Evolutionary conservation across 495 filamentous ascomycete species (phyloP).

Genomic region (Lasiosphaeria hispida): DNA sequence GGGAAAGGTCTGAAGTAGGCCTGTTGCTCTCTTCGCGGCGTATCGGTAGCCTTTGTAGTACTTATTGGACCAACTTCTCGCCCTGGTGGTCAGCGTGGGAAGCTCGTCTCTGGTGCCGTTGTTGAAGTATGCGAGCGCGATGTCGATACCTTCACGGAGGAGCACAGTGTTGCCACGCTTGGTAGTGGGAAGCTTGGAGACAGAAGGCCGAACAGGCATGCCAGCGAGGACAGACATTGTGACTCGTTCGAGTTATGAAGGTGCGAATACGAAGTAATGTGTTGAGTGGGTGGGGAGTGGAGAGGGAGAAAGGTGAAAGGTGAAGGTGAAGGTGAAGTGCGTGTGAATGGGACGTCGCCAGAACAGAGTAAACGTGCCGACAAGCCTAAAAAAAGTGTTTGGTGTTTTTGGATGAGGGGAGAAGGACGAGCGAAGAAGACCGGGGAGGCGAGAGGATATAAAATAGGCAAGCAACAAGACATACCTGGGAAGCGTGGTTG

Average conservation of each 20-base stretch:
- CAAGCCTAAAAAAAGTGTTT: not conserved
- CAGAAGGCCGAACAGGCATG: not conserved
- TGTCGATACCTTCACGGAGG: constrained; percentile 23
- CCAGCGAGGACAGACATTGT: too few species aligned
- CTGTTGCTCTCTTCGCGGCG: constrained; percentile 17
- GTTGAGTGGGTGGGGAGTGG: not conserved
- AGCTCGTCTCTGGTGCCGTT: constrained; percentile 9
- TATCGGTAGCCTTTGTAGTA: constrained; percentile 24
- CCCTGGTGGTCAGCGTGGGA: constrained; percentile 19
- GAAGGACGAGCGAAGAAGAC: too few species aligned
- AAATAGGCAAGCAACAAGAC: too few species aligned
- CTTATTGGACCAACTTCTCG: constrained; percentile 22
- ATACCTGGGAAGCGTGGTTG: too few species aligned
- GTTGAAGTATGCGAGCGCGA: constrained; percentile 31
- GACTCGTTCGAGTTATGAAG: not conserved
- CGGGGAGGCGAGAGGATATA: too few species aligned
- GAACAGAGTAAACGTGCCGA: not conserved
- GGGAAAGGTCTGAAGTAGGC: constrained; percentile 19
- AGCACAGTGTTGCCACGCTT: constrained; percentile 15
- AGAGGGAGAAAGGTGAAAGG: not conserved
- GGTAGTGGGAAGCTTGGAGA: not conserved
- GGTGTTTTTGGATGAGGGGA: too few species aligned
- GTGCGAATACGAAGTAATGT: not conserved
- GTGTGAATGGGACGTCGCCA: not conserved
- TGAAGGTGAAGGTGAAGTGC: not conserved